A percentile compares a stretch with the other conserved stretches of the same genome.
Evolutionary conservation across 1,284 basidiomycete species (phyloP).

Genomic region (Fomitopsis betulina): DNA sequence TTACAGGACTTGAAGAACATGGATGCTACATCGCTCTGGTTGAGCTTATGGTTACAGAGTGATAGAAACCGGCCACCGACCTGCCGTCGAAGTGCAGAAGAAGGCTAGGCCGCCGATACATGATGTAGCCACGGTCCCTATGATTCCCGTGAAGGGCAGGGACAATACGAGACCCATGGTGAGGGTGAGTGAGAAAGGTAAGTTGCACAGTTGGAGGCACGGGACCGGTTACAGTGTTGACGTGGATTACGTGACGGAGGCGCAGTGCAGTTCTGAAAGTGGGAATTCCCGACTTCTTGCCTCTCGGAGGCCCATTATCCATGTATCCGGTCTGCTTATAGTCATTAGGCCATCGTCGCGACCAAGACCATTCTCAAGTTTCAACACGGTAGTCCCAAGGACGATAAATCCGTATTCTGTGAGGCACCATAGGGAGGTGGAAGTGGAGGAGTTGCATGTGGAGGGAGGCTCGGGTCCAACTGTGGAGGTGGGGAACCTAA

Average conservation of each 20-base stretch:
- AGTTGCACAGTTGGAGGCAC: neutral
- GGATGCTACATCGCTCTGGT: conserved; percentile 52
- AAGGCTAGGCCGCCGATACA: conserved; percentile 79
- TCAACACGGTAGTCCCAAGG: too few relatives aligned
- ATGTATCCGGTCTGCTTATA: too few relatives aligned
- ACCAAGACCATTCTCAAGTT: too few relatives aligned
- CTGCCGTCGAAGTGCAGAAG: conserved; percentile 81
- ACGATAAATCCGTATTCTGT: too few relatives aligned
- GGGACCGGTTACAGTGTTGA: neutral
- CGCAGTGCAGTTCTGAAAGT: too few relatives aligned
- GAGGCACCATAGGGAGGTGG: too few relatives aligned
- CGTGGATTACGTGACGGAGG: neutral
- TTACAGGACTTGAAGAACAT: conserved; percentile 99
- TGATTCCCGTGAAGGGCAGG: conserved; percentile 78
- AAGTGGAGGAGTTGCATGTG: too few relatives aligned
- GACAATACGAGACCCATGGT: conserved; percentile 82
- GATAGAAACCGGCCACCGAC: conserved; percentile 31
- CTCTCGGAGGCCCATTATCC: too few relatives aligned
- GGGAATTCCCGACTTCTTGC: too few relatives aligned
- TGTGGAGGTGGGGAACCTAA: too few relatives aligned
- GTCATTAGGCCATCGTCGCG: too few relatives aligned
- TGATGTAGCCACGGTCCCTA: conserved; percentile 76
- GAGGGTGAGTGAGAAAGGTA: neutral
- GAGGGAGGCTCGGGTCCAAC: too few relatives aligned
- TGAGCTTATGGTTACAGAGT: neutral